These are phyloP conservation scores for Prunus fruticosa DNA, from an alignment of 306 rosid genomes.

Conservation along the genomic window DNA sequence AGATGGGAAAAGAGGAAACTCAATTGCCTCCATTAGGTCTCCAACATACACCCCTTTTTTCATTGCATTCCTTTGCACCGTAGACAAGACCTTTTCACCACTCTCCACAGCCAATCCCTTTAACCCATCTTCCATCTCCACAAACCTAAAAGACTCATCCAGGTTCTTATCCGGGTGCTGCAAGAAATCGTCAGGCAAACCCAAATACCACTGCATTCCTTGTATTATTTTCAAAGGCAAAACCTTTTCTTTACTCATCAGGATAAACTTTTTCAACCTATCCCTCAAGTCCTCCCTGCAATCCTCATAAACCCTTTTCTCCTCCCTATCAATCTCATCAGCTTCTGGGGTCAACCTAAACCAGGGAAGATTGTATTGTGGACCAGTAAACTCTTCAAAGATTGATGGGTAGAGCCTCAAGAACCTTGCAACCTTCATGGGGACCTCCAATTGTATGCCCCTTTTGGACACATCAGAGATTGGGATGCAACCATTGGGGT, in stretches of 20 bases:
- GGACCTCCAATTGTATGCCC: slow-evolving; percentile 55
- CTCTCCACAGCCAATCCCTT: slow-evolving; percentile 54
- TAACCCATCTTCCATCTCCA: slow-evolving; percentile 75
- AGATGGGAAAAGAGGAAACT: slow-evolving; percentile 65
- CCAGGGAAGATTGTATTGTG: slow-evolving; percentile 74
- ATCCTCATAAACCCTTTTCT: slow-evolving; percentile 57
- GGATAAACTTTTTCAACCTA: slow-evolving; percentile 72
- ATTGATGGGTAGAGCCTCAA: slow-evolving; percentile 81
- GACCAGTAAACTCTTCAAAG: slow-evolving; percentile 78
- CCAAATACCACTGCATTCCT: slow-evolving; percentile 94
- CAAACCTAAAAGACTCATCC: slow-evolving; percentile 65
- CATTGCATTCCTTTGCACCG: slow-evolving; percentile 59
- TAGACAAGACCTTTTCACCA: slow-evolving; percentile 51
- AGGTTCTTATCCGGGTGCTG: slow-evolving; percentile 45
- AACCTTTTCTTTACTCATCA: slow-evolving; percentile 65
- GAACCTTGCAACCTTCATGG: slow-evolving; percentile 70
- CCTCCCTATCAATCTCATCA: slow-evolving; percentile 65
- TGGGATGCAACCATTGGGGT: slow-evolving; percentile 72
- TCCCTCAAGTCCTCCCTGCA: slow-evolving; percentile 53
- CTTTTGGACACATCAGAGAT: slow-evolving; percentile 71
- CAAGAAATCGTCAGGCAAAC: slow-evolving; percentile 72
- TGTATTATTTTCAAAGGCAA: slow-evolving; percentile 73
- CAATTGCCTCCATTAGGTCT: slow-evolving; percentile 56
- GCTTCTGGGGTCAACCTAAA: slow-evolving; percentile 83
- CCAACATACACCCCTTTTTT: slow-evolving; percentile 49